Evolutionary conservation across 257 asterid species (phyloP).

Genomic region (Voacanga thouarsii): DNA sequence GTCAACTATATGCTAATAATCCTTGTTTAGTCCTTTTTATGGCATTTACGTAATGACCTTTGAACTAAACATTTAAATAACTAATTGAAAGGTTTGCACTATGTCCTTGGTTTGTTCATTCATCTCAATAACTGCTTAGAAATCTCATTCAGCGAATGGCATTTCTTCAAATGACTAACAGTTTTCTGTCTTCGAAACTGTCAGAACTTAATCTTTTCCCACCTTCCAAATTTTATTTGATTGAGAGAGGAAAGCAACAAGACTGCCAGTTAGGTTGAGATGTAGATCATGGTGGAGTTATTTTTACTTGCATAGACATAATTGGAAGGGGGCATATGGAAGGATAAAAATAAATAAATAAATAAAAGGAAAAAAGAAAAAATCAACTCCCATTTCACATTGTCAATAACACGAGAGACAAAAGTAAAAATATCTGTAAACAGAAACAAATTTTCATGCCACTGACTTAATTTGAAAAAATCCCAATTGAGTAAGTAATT

Average conservation of each 20-base stretch:
- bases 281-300: background rate
- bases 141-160: background rate
- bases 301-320: background rate
- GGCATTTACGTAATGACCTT: slow-evolving; percentile 4
- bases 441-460: background rate
- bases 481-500: background rate
- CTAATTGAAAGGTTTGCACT: background rate
- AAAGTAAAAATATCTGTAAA: background rate
- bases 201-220: background rate
- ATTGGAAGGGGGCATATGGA: background rate
- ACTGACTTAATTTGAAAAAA: no score
- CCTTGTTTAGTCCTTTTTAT: background rate
- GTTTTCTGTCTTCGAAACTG: background rate
- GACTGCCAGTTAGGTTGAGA: background rate
- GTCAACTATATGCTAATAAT: background rate
- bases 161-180: background rate
- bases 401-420: background rate
- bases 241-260: background rate
- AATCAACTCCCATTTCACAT: background rate
- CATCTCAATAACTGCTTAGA: background rate
- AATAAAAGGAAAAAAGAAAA: no score
- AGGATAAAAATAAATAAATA: background rate
- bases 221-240: background rate
- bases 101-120: background rate
- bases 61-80: background rate